Conservation (phyloP, 805 yeast species). For the Candida parachauliodes region DNA sequence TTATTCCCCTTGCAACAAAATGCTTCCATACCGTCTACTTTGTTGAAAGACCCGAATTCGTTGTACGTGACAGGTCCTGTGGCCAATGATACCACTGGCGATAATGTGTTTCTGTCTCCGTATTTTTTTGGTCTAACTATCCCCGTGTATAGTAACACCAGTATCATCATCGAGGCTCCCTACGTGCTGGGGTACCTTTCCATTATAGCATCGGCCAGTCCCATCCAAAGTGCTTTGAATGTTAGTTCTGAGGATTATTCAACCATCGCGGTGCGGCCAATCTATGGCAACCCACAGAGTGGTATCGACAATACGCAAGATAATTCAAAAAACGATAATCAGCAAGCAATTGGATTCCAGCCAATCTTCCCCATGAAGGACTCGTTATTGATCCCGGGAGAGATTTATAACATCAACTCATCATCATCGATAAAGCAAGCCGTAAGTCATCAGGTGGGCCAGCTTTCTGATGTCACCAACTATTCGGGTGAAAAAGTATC, state of each 20-base stretch:
- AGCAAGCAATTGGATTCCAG: slow-evolving; percentile 41
- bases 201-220: slow-evolving; percentile 38
- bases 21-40: slow-evolving; percentile 40
- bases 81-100: slow-evolving; percentile 26
- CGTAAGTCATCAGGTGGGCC: slow-evolving; percentile 21
- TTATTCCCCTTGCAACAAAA: slow-evolving; percentile 52
- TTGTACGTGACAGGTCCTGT: slow-evolving; percentile 61
- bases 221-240: slow-evolving; percentile 27
- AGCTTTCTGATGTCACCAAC: slow-evolving; percentile 23
- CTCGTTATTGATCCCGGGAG: slow-evolving; percentile 16
- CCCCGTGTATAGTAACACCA: slow-evolving; percentile 71
- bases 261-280: slow-evolving; percentile 29
- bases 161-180: slow-evolving; percentile 54
- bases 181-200: slow-evolving; percentile 70
- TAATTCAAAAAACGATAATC: slow-evolving; percentile 12
- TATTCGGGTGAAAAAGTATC: slow-evolving; percentile 24
- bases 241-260: slow-evolving; percentile 15
- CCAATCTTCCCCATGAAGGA: slow-evolving; percentile 26
- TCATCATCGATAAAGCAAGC: slow-evolving; percentile 29
- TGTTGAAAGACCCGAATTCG: slow-evolving; percentile 18
- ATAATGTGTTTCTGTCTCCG: slow-evolving; percentile 18
- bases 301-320: slow-evolving; percentile 27
- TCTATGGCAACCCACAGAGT: slow-evolving; percentile 17
- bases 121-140: slow-evolving; percentile 72
- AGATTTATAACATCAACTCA: slow-evolving; percentile 22